phyloP scores from a whole-genome alignment of 805 yeast genomes.

The Jamesozyma spencerorum region DNA sequence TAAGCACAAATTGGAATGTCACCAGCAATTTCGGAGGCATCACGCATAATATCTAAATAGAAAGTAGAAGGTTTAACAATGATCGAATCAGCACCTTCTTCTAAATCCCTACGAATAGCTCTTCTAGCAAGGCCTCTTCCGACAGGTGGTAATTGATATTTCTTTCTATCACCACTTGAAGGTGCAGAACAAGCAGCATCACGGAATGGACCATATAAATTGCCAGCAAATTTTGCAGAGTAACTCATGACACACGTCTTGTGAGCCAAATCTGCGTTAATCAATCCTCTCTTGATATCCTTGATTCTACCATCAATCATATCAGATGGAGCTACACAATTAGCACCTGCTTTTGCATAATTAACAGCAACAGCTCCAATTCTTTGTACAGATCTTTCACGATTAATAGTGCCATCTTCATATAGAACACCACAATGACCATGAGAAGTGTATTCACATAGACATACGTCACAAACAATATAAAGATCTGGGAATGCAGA shows the following conservation, averaged over 20 bases:
- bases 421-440: constrained; percentile 95
- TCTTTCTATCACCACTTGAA: constrained; percentile 79
- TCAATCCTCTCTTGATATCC: constrained; percentile 79
- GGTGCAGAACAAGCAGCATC: constrained; percentile 96
- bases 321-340: constrained; percentile 93
- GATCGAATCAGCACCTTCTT: constrained; percentile 92
- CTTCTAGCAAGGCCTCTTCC: constrained; percentile 91
- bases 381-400: constrained; percentile 66
- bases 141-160: constrained; percentile 88
- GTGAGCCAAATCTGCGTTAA: constrained; percentile 76
- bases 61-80: constrained; percentile 95
- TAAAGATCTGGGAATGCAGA: constrained; percentile 69
- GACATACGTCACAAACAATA: constrained; percentile 88
- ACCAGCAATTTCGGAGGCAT: constrained; percentile 71
- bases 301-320: constrained; percentile 93
- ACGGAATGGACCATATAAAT: constrained; percentile 91
- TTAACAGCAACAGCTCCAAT: constrained; percentile 91
- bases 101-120: constrained; percentile 75
- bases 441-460: constrained; percentile 92
- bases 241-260: constrained; percentile 85
- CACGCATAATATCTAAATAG: constrained; percentile 82
- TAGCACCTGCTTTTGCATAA: constrained; percentile 92
- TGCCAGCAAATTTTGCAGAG: constrained; percentile 88
- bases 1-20: constrained; percentile 90
- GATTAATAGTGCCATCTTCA: constrained; percentile 78